Evolutionary conservation across 495 filamentous ascomycete species (phyloP).

Genomic region (Xylaria cubensis): DNA sequence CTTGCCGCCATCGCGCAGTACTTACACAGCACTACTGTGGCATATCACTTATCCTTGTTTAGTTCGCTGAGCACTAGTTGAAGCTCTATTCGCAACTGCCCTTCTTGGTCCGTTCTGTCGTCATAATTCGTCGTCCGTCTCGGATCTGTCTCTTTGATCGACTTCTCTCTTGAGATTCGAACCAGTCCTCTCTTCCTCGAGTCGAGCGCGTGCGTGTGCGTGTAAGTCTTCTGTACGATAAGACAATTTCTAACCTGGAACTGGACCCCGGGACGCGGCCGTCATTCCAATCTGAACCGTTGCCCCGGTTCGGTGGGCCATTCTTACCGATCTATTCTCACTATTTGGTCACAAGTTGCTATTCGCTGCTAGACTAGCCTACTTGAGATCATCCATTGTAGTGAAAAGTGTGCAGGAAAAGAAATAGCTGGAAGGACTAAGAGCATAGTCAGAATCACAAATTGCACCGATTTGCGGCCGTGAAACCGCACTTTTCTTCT

Average conservation of each 20-base stretch:
- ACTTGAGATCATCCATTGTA: conserved; percentile 1
- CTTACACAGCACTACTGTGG: not conserved
- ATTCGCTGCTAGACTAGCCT: conserved; percentile 3
- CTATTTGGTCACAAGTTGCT: conserved; percentile 3
- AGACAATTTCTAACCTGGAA: not conserved
- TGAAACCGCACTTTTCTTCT: not conserved
- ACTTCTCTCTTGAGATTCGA: not conserved
- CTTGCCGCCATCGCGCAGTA: not conserved
- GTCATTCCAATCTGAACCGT: conserved; percentile 15
- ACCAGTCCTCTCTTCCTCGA: not conserved
- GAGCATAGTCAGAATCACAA: conserved; percentile 3
- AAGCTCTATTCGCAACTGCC: not conserved
- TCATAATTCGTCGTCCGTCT: not conserved
- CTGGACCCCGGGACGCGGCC: conserved; percentile 17
- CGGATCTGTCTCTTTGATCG: not conserved
- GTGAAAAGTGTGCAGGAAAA: conserved; percentile 6
- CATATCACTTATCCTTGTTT: not conserved
- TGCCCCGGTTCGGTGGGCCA: conserved; percentile 11
- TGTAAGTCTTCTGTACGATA: conserved; percentile 2
- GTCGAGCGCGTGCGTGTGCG: not conserved
- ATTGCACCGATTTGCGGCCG: conserved; percentile 12
- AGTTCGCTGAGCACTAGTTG: not conserved
- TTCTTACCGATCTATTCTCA: conserved; percentile 1
- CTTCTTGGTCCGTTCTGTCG: not conserved
- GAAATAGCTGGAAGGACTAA: conserved; percentile 14